phyloP scores from a whole-genome alignment of 2,329 filamentous ascomycete genomes.

The Diatrype stigma region DNA sequence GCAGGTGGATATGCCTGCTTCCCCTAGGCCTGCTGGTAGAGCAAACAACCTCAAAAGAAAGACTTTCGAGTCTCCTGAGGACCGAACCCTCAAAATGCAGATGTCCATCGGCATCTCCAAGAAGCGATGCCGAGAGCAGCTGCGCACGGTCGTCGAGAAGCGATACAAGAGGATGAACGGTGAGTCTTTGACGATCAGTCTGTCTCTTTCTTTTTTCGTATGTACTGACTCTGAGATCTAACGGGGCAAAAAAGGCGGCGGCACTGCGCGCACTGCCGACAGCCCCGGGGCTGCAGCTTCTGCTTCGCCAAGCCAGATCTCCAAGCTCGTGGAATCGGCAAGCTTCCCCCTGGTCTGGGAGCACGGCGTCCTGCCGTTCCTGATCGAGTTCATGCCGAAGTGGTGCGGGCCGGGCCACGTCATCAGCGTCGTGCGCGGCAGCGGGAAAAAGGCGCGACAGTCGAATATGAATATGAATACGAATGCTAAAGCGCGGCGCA shows the following conservation, averaged over 20 bases:
- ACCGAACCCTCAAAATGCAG: conserved; percentile 22
- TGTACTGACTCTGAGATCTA: too few relatives aligned
- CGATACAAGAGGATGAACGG: conserved; percentile 24
- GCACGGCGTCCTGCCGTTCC: conserved; percentile 39
- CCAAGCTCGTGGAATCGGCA: conserved; percentile 28
- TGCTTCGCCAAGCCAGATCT: conserved; percentile 20
- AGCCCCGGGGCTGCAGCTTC: conserved; percentile 24
- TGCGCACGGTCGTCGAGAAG: conserved; percentile 32
- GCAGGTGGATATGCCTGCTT: background rate
- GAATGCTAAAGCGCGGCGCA: conserved; percentile 31
- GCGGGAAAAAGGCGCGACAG: conserved; percentile 28
- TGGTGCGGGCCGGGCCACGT: conserved; percentile 38
- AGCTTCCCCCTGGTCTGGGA: conserved; percentile 40
- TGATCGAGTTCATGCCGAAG: conserved; percentile 36
- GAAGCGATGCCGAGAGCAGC: conserved; percentile 31
- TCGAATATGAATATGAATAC: too few relatives aligned
- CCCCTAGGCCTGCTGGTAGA: background rate
- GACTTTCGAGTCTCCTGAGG: conserved; percentile 13
- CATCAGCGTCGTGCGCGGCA: conserved; percentile 35
- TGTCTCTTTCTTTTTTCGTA: background rate
- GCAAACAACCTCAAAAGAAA: background rate
- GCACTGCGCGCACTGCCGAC: conserved; percentile 25
- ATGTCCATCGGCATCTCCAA: conserved; percentile 30
- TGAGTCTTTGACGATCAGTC: conserved; percentile 13
- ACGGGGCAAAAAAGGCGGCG: conserved; percentile 3